phyloP scores from a whole-genome alignment of 768 basidiomycete species.

The Leucosporidium creatinivorum region DNA sequence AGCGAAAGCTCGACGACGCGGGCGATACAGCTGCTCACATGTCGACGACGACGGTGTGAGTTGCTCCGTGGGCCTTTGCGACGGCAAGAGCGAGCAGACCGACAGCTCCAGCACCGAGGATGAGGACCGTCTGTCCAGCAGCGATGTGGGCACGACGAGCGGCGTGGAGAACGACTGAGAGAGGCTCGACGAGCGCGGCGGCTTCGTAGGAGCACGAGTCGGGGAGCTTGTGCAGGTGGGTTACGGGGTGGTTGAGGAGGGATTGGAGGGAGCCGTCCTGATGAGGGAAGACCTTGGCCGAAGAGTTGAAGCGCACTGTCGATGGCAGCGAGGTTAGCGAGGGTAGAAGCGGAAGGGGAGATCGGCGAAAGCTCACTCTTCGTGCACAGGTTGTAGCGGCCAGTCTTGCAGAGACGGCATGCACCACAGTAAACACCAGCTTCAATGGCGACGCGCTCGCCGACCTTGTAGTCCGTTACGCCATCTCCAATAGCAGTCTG shows the following conservation, averaged over 20 bases:
- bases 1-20: neutral
- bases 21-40: conserved; percentile 44
- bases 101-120: conserved; percentile 88
- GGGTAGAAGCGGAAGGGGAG: neutral
- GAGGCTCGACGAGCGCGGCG: conserved; percentile 85
- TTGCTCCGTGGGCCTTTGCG: conserved; percentile 54
- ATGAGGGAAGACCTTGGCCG: conserved; percentile 86
- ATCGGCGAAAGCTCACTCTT: conserved; percentile 40
- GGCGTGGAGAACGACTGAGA: conserved; percentile 75
- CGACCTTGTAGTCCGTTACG: conserved; percentile 53
- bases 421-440: conserved; percentile 79
- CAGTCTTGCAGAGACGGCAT: conserved; percentile 46
- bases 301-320: conserved; percentile 71
- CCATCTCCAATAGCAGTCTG: conserved; percentile 69
- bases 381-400: conserved; percentile 89
- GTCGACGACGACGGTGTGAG: conserved; percentile 68
- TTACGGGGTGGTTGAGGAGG: conserved; percentile 71
- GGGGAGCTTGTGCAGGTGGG: conserved; percentile 47
- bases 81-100: conserved; percentile 60
- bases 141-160: conserved; percentile 46
- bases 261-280: conserved; percentile 84
- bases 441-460: conserved; percentile 88
- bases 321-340: neutral
- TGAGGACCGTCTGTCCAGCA: conserved; percentile 64
- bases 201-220: conserved; percentile 66